Percentiles rank a stretch among this genome's conserved stretches.
These are phyloP conservation scores for Camellia granthamiana DNA, from an alignment of 148 eudicot species.

Conservation along the genomic window DNA sequence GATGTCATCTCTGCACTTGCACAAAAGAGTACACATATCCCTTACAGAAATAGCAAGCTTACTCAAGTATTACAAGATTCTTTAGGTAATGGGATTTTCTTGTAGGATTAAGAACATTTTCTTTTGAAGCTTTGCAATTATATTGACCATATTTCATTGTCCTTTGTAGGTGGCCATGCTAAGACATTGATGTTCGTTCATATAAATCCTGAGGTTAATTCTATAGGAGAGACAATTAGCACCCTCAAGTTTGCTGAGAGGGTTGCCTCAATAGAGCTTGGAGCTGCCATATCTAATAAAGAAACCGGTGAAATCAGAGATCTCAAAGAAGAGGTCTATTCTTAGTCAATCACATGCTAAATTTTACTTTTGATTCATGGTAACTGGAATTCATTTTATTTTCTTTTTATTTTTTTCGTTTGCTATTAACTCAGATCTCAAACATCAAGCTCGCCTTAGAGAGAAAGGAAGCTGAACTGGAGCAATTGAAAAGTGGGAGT, in stretches of 20 bases:
- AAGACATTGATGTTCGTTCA: constrained; percentile 98
- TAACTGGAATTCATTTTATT: neutral
- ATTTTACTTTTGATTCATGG: neutral
- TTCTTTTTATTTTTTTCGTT: neutral
- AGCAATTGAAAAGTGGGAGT: constrained; percentile 48
- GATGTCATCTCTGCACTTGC: constrained; percentile 95
- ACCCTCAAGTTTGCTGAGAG: constrained; percentile 95
- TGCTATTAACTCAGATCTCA: constrained; percentile 49
- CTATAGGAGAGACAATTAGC: constrained; percentile 85
- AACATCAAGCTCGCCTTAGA: constrained; percentile 64
- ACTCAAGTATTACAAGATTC: constrained; percentile 98
- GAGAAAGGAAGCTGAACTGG: constrained; percentile 82
- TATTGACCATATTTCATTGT: constrained; percentile 13
- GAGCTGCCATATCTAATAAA: constrained; percentile 87
- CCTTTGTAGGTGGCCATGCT: constrained; percentile 82
- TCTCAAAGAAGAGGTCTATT: constrained; percentile 77
- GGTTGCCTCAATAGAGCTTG: constrained; percentile 87
- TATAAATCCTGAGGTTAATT: constrained; percentile 78
- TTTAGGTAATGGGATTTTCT: constrained; percentile 48
- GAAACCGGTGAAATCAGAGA: constrained; percentile 87
- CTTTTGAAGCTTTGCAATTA: neutral
- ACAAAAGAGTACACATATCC: constrained; percentile 88
- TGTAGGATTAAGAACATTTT: neutral
- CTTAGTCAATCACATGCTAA: constrained; percentile 8
- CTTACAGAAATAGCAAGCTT: constrained; percentile 97